phyloP scores from a whole-genome alignment of 2,329 filamentous ascomycete genomes.

The Verticillium isaacii region DNA sequence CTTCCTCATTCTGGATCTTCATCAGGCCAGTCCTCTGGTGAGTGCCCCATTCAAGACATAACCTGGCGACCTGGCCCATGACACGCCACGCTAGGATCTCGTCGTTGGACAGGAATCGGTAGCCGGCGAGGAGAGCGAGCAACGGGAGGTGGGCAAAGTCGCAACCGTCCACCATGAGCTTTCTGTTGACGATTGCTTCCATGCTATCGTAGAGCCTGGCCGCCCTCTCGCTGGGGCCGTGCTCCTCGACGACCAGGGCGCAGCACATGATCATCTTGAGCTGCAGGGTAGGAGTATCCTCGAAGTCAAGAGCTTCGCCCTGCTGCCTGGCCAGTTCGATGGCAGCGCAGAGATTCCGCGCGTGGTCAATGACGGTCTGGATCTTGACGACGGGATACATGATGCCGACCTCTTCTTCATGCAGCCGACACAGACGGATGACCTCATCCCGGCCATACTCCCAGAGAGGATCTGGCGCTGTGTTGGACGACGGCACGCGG shows the following conservation, averaged over 20 bases:
- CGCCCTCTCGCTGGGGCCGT: constrained; percentile 72
- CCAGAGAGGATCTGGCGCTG: constrained; percentile 68
- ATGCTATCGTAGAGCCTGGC: constrained; percentile 71
- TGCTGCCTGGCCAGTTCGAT: constrained; percentile 51
- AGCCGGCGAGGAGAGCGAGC: constrained; percentile 52
- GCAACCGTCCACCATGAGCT: constrained; percentile 50
- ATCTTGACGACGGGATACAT: constrained; percentile 89
- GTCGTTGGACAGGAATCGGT: constrained; percentile 81
- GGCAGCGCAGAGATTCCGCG: constrained; percentile 64
- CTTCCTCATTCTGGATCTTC: constrained; percentile 63
- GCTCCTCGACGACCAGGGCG: constrained; percentile 71
- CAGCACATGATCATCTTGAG: constrained; percentile 82
- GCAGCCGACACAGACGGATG: constrained; percentile 69
- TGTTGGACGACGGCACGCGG: constrained; percentile 7
- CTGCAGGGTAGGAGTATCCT: constrained; percentile 55
- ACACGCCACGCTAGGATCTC: constrained; percentile 83
- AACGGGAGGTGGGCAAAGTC: constrained; percentile 44
- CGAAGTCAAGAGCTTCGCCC: constrained; percentile 29
- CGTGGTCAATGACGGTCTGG: constrained; percentile 64
- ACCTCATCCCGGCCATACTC: constrained; percentile 74
- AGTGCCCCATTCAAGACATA: constrained; percentile 79
- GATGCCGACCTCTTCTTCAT: constrained; percentile 85
- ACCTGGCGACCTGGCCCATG: constrained; percentile 74
- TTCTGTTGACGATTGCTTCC: constrained; percentile 64
- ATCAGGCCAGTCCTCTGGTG: constrained; percentile 72